Percentiles rank a stretch among this genome's conserved stretches.
Evolutionary conservation across 2,329 filamentous ascomycete species (phyloP).

Genomic region (Fusarium sp.): DNA sequence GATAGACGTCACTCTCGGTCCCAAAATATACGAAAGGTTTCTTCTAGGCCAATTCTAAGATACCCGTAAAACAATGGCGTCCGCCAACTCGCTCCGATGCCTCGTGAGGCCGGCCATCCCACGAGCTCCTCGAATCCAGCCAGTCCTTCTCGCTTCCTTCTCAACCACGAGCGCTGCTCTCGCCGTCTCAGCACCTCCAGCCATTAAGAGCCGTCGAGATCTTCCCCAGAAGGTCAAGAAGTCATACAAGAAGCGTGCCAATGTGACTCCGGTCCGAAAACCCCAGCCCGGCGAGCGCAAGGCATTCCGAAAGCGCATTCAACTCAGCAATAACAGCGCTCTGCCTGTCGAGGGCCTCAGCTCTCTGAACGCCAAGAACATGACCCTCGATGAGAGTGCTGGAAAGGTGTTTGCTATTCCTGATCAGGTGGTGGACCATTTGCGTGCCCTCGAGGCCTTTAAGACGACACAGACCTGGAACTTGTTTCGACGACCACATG

Average conservation of each 20-base stretch:
- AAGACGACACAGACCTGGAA: conserved; percentile 91
- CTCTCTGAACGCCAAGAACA: conserved; percentile 69
- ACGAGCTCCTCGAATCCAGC: conserved; percentile 54
- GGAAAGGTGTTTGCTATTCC: conserved; percentile 81
- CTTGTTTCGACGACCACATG: conserved; percentile 85
- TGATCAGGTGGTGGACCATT: conserved; percentile 79
- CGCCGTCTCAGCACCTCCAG: conserved; percentile 50
- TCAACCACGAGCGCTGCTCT: conserved; percentile 54
- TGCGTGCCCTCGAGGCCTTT: conserved; percentile 90
- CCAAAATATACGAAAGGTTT: conserved; percentile 19
- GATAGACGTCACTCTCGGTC: conserved; percentile 26
- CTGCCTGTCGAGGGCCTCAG: conserved; percentile 79
- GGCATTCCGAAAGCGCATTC: conserved; percentile 87
- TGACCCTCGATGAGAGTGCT: conserved; percentile 68
- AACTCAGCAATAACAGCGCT: conserved; percentile 95
- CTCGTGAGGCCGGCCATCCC: conserved; percentile 57
- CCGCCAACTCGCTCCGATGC: conserved; percentile 60
- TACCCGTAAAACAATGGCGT: conserved; percentile 54
- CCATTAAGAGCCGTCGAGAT: conserved; percentile 56
- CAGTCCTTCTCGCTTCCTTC: conserved; percentile 58
- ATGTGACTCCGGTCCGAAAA: conserved; percentile 65
- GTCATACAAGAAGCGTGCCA: conserved; percentile 68
- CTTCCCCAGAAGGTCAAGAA: conserved; percentile 59
- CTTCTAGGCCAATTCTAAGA: background rate
- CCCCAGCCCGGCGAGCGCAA: conserved; percentile 86